Percentiles rank a stretch among this genome's conserved stretches.
Evolutionary conservation across 2,329 filamentous ascomycete genomes (phyloP).

Genomic region (Epicoccum nigrum): DNA sequence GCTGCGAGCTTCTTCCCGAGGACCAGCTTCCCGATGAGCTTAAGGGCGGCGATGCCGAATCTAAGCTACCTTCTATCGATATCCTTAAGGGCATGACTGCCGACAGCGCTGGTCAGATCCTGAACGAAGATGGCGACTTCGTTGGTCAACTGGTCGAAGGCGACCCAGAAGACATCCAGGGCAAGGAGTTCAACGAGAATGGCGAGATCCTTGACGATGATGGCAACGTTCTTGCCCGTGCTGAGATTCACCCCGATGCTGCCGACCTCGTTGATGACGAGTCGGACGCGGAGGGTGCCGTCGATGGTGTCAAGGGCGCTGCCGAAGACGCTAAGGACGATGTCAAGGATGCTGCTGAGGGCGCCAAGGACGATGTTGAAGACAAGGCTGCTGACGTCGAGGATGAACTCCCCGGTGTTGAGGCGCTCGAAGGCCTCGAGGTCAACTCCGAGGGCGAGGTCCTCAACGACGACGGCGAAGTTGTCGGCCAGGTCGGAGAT

Average conservation of each 20-base stretch:
- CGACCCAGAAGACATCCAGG: conserved; percentile 55
- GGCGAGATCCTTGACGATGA: conserved; percentile 62
- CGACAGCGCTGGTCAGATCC: conserved; percentile 55
- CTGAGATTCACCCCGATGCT: conserved; percentile 56
- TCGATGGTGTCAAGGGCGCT: conserved; percentile 30
- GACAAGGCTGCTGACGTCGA: conserved; percentile 51
- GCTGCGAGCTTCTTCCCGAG: conserved; percentile 57
- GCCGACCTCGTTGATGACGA: conserved; percentile 47
- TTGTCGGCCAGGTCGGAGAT: conserved; percentile 55
- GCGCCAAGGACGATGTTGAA: conserved; percentile 38
- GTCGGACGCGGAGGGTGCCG: conserved; percentile 34
- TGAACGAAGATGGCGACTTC: conserved; percentile 59
- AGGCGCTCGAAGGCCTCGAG: conserved; percentile 58
- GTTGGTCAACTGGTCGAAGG: conserved; percentile 56
- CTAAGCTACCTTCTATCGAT: conserved; percentile 52
- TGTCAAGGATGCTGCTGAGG: conserved; percentile 25
- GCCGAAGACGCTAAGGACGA: conserved; percentile 17
- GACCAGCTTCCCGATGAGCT: conserved; percentile 48
- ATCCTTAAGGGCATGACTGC: conserved; percentile 57
- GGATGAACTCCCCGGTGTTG: conserved; percentile 58
- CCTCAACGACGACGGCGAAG: conserved; percentile 56
- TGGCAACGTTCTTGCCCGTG: conserved; percentile 60
- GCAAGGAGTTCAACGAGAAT: conserved; percentile 58
- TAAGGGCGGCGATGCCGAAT: conserved; percentile 42
- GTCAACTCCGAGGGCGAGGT: conserved; percentile 58